Evolutionary conservation across 441 rosid species (phyloP), one percentile per base, ranked within the genome.

Genomic region (Biscutella laevigata): DNA sequence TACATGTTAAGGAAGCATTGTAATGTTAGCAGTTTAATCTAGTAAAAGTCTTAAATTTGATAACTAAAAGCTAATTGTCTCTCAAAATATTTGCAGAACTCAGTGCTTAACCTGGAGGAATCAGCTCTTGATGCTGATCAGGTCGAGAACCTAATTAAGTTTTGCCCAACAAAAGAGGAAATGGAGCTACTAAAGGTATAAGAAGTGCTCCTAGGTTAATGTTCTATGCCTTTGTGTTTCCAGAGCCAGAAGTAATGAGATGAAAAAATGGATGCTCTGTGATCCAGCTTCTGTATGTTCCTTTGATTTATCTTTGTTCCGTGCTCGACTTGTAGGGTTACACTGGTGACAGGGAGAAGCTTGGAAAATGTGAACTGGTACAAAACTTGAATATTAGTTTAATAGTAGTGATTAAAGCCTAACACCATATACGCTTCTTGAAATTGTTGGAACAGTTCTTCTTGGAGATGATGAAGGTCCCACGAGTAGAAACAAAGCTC

Each of bases 351-450:
- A 80, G 72, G 70, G 84, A 82, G n/a, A 86, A 80, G 69, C 75
- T 89, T 48, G 95, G 97, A 67, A 89, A 77, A 74, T 89, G 98
- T 51, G 98, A 91, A 68, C 82, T 71, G 90, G 96, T 90, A 45
- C 35, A 57, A 46, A 45, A 38, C 26, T 33, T 39, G 15, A 32
- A 25, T 30, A 45, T 27, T 48, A 40, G 38, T 39, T 40, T 24
- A 37, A 47, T 47, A 39, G 8, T 22, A 41, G 16, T 28, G 40
- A n/a, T 27, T 65, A 54, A 62, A 38, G 27, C 19, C 13, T 44
- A 19, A 10, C 56, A 26, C 58, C 25, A 25, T 3, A 14, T 69
- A 26, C 52, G 48, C 56, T 62, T 64, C 40, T 43, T 71, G 50
- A 40, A 47, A 50, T 33, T 70, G 28, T 45, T 40, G 69, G 34